These are phyloP conservation scores for Podaxis pistillaris DNA, from an alignment of 768 basidiomycete species.

Conservation along the genomic window DNA sequence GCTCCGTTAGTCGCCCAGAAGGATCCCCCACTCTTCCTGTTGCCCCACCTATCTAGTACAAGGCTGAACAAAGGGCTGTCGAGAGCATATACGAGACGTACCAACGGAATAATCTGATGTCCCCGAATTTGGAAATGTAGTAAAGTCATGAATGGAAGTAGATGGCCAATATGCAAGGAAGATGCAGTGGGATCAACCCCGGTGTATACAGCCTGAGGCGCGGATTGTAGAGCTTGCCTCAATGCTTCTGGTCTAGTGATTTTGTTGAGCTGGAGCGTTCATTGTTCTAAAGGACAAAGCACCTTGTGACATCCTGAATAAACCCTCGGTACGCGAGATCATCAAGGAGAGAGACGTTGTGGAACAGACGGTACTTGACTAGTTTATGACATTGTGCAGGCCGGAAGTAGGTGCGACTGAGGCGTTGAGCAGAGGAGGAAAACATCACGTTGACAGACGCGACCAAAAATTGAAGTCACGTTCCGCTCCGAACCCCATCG, in stretches of 20 bases:
- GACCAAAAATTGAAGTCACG: slow-evolving; percentile 2
- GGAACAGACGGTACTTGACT: slow-evolving; percentile 1
- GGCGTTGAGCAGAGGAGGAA: not conserved
- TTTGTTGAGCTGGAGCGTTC: not conserved
- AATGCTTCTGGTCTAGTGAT: slow-evolving; percentile 40
- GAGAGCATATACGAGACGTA: slow-evolving; percentile 37
- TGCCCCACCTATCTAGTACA: slow-evolving; percentile 86
- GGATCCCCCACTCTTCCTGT: slow-evolving; percentile 98
- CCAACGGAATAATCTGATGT: slow-evolving; percentile 80
- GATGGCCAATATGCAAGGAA: slow-evolving; percentile 91
- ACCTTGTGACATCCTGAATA: slow-evolving; percentile 47
- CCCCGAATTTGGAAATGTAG: slow-evolving; percentile 89
- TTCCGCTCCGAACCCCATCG: slow-evolving; percentile 1
- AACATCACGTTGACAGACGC: not conserved
- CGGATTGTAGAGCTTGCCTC: slow-evolving; percentile 31
- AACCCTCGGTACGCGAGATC: slow-evolving; percentile 46
- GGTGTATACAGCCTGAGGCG: slow-evolving; percentile 65
- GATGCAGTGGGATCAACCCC: slow-evolving; percentile 93
- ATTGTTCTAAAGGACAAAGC: not conserved
- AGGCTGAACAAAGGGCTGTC: not conserved
- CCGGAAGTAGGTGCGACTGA: not conserved
- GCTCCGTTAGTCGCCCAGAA: slow-evolving; percentile 83
- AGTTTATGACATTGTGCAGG: not conserved
- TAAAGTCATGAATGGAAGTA: slow-evolving; percentile 82
- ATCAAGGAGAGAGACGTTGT: slow-evolving; percentile 31